Evolutionary conservation across 75 land plant species (phyloP).

Genomic region (Gnetum montanum): DNA sequence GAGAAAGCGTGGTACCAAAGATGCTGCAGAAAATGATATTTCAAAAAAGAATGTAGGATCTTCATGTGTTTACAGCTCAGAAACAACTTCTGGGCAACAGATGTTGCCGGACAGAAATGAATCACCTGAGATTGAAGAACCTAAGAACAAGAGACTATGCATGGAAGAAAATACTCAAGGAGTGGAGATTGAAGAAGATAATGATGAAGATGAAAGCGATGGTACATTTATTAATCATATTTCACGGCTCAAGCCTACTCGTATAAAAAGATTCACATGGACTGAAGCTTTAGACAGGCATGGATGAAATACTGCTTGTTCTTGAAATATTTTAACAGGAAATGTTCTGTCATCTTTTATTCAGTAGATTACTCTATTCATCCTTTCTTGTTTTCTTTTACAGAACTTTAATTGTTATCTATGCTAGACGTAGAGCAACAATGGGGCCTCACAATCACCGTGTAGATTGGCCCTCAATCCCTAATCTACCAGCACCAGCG

Average conservation of each 20-base stretch:
- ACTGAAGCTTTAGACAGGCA: conserved; percentile 78
- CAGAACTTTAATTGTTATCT: conserved; percentile 70
- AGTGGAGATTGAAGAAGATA: conserved; percentile 7
- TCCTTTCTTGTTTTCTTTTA: conserved; percentile 8
- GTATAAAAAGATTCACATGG: conserved; percentile 61
- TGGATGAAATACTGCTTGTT: neutral
- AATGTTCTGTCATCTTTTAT: neutral
- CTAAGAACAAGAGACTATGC: neutral
- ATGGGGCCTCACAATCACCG: conserved; percentile 63
- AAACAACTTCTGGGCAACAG: neutral
- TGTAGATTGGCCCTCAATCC: conserved; percentile 61
- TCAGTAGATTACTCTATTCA: neutral
- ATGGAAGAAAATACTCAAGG: conserved; percentile 9
- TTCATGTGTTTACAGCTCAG: neutral
- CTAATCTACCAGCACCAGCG: conserved; percentile 75
- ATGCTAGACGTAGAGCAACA: conserved; percentile 73
- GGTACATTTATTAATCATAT: conserved; percentile 22
- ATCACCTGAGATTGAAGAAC: conserved; percentile 3
- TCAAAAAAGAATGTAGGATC: neutral
- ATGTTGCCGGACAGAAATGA: neutral
- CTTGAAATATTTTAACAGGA: neutral
- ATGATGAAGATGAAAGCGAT: conserved; percentile 27
- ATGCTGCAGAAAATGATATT: conserved; percentile 4
- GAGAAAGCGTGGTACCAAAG: conserved; percentile 24
- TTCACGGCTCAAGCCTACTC: conserved; percentile 37